Percentiles rank a stretch among this genome's conserved stretches.
These are phyloP conservation scores for Cornus suecica DNA, from an alignment of 148 eudicot genomes.

Conservation along the genomic window DNA sequence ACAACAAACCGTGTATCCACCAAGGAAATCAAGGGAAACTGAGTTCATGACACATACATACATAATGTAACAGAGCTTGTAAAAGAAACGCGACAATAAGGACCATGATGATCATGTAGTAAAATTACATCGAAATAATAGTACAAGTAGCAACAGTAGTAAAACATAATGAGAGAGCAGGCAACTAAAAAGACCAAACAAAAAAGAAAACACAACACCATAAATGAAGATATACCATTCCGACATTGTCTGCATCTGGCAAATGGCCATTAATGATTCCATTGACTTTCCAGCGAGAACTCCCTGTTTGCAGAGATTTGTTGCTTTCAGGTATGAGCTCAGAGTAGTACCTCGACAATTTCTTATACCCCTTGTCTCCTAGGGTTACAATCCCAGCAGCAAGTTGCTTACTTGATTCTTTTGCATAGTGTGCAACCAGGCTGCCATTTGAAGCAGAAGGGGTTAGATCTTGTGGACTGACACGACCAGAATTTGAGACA, in stretches of 20 bases:
- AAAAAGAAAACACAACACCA: background rate
- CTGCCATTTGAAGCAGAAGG: slow-evolving; percentile 59
- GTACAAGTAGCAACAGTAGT: background rate
- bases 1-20: background rate
- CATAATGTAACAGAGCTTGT: background rate
- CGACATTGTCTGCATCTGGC: slow-evolving; percentile 53
- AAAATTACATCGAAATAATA: no score
- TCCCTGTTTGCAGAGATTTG: slow-evolving; percentile 35
- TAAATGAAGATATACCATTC: slow-evolving; percentile 43
- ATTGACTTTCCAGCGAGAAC: slow-evolving; percentile 39
- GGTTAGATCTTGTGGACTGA: slow-evolving; percentile 61
- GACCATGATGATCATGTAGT: no score
- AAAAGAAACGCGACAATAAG: background rate
- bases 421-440: slow-evolving; percentile 75
- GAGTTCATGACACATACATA: background rate
- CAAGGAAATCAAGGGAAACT: background rate
- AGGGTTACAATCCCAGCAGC: slow-evolving; percentile 81
- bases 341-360: slow-evolving; percentile 69
- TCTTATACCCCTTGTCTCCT: slow-evolving; percentile 77
- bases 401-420: slow-evolving; percentile 84
- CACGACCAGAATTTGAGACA: slow-evolving; percentile 42
- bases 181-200: background rate
- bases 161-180: background rate
- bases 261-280: slow-evolving; percentile 45
- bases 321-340: slow-evolving; percentile 63